phyloP scores from a whole-genome alignment of 2,329 filamentous ascomycete genomes.

The Cryphonectria nitschkei region DNA sequence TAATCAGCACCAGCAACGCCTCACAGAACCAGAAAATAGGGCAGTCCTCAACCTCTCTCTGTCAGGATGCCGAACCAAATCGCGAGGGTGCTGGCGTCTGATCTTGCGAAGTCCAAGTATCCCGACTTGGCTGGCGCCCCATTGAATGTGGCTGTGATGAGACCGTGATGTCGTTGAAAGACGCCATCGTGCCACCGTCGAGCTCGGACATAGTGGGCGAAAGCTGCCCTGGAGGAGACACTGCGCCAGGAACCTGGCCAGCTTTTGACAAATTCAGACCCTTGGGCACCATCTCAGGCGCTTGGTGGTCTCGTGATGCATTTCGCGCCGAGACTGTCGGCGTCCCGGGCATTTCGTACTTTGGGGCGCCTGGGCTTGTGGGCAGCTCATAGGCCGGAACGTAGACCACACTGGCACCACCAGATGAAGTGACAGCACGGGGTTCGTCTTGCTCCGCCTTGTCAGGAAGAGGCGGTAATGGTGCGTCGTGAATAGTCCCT shows the following conservation, averaged over 20 bases:
- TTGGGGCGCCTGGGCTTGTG: not conserved
- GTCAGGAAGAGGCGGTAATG: not conserved
- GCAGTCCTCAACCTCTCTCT: not conserved
- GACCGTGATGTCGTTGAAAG: not conserved
- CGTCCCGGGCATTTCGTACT: not conserved
- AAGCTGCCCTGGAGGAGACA: not conserved
- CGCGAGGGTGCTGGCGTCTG: too few relatives aligned
- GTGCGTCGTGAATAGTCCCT: not conserved
- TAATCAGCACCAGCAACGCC: not conserved
- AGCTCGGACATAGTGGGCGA: slow-evolving; percentile 9
- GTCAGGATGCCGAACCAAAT: not conserved
- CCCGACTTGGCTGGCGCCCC: not conserved
- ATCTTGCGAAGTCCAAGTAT: not conserved
- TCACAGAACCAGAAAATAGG: not conserved
- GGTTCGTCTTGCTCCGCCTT: not conserved
- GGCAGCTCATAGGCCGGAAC: slow-evolving; percentile 8
- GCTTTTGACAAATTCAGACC: too few relatives aligned
- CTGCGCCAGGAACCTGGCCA: not conserved
- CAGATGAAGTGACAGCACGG: not conserved
- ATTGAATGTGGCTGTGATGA: not conserved
- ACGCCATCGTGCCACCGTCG: not conserved
- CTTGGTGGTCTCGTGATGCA: not conserved
- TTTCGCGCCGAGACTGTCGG: not conserved
- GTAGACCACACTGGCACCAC: not conserved
- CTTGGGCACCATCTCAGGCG: not conserved